A percentile compares a stretch with the other conserved stretches of the same genome.
Evolutionary conservation across 257 asterid genomes (phyloP).

Genomic region (Parsonsia alboflavescens): DNA sequence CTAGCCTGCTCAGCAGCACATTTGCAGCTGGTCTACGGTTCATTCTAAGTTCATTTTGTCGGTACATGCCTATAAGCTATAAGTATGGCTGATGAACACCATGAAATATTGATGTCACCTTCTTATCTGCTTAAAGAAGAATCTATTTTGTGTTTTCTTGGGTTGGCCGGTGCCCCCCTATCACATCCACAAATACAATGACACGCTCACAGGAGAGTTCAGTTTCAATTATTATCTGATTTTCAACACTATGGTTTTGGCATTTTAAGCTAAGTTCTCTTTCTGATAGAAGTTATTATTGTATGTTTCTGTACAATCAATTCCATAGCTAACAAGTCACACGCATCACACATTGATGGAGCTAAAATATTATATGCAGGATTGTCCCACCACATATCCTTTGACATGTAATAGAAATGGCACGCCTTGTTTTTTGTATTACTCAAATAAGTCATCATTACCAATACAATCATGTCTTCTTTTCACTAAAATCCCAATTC

Average conservation of each 20-base stretch:
- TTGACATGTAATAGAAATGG: not conserved
- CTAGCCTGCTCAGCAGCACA: not conserved
- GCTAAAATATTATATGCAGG: not conserved
- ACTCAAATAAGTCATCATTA: not conserved
- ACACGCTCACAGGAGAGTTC: not conserved
- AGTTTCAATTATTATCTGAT: not conserved
- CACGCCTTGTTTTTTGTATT: not conserved
- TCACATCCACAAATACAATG: not conserved
- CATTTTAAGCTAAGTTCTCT: slow-evolving; percentile 1
- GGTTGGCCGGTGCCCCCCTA: slow-evolving; percentile 3
- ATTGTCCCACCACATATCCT: not conserved
- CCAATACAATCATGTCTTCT: not conserved
- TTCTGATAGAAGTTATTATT: not conserved
- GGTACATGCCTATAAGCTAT: not conserved
- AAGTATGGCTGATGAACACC: not conserved
- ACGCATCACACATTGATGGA: not conserved
- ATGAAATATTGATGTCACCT: not conserved
- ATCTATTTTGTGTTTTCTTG: not conserved
- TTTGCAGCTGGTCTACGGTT: not conserved
- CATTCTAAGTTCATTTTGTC: not conserved
- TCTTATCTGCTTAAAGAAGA: not conserved
- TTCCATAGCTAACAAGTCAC: no score
- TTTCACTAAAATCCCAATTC: not conserved
- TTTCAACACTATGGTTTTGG: not conserved
- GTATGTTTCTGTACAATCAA: not conserved